phyloP scores from a whole-genome alignment of 306 rosid genomes.

The Castanea crenata region DNA sequence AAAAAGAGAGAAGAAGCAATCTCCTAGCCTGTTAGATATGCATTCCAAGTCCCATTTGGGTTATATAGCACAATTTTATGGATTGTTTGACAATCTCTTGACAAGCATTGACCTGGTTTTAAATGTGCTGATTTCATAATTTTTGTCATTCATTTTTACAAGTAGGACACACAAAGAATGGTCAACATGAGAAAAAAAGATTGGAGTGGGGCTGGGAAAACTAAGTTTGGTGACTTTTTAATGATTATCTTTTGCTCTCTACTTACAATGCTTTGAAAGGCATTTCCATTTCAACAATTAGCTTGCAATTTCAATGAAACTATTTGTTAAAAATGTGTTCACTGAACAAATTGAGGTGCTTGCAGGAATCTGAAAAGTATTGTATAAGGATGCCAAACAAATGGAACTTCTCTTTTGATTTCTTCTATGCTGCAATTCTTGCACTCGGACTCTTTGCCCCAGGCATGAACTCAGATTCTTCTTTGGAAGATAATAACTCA shows the following conservation, averaged over 20 bases:
- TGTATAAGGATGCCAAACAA: conserved; percentile 80
- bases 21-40: not conserved
- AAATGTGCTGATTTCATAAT: not conserved
- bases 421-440: conserved; percentile 48
- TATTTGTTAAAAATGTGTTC: not conserved
- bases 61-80: not conserved
- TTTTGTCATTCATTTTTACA: not conserved
- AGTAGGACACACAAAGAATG: not conserved
- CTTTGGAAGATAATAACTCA: not conserved
- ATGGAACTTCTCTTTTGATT: conserved; percentile 81
- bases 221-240: not conserved
- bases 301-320: not conserved
- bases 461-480: conserved; percentile 45
- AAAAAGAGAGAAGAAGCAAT: not conserved
- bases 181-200: not conserved
- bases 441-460: conserved; percentile 57
- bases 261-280: not conserved
- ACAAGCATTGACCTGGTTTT: not conserved
- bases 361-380: conserved; percentile 69
- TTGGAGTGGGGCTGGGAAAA: not conserved
- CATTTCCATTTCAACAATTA: not conserved
- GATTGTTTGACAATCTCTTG: not conserved
- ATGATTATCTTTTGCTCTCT: not conserved
- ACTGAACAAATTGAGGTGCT: conserved; percentile 5
- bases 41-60: not conserved